Evolutionary conservation across 306 rosid species (phyloP).

Genomic region (Quercus aquifolioides): DNA sequence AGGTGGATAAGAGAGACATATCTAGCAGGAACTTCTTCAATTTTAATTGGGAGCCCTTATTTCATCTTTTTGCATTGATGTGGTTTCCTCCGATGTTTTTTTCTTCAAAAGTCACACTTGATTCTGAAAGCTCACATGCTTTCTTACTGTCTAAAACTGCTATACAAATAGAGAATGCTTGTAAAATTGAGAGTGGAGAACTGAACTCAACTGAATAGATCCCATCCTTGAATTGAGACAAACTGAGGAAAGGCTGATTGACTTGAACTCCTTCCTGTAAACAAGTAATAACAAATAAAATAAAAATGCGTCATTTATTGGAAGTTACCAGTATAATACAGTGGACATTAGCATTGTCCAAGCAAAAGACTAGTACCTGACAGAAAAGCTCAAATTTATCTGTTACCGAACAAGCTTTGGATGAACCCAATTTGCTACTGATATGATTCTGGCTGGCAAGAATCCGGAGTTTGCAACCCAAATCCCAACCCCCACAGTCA

Average conservation of each 20-base stretch:
- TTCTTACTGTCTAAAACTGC: conserved; percentile 71
- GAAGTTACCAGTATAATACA: not conserved
- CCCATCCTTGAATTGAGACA: conserved; percentile 62
- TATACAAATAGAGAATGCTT: conserved; percentile 88
- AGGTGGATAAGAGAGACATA: conserved; percentile 45
- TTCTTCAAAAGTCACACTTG: conserved; percentile 44
- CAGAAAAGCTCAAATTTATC: conserved; percentile 64
- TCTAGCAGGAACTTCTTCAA: conserved; percentile 36
- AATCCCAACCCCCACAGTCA: conserved; percentile 99
- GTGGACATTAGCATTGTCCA: conserved; percentile 7
- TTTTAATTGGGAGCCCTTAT: conserved; percentile 16
- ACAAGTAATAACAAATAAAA: conserved; percentile 25
- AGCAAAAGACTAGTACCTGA: conserved; percentile 53
- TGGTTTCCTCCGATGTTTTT: conserved; percentile 29
- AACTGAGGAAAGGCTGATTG: conserved; percentile 44
- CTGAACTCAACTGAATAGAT: conserved; percentile 74
- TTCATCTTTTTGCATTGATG: conserved; percentile 37
- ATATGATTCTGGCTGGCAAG: conserved; percentile 49
- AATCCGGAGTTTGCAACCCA: conserved; percentile 81
- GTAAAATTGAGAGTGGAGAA: conserved; percentile 67
- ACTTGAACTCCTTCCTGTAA: conserved; percentile 64
- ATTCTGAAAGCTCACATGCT: conserved; percentile 41
- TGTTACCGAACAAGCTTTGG: conserved; percentile 27
- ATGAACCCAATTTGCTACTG: conserved; percentile 35
- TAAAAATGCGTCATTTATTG: conserved; percentile 10